Evolutionary conservation across 2,329 filamentous ascomycete genomes (phyloP), one percentile per base, ranked within the genome.

Genomic region (Trichophaea hybrida): DNA sequence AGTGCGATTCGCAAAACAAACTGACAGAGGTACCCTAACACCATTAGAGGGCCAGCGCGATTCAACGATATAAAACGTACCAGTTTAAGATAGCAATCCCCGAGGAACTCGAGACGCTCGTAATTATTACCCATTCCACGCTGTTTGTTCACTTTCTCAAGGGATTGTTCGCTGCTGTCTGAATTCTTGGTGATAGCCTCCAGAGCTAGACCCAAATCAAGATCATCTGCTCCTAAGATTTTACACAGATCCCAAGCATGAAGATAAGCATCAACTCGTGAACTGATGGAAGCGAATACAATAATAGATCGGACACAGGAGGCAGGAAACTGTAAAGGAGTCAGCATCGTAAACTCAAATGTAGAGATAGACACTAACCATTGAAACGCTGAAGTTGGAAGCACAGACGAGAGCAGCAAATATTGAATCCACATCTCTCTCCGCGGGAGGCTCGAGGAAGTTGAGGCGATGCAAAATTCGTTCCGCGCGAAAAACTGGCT

Each of bases 31-130:
- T 96, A 8, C 87, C 88, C 64, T 66, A 46, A 40, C 13, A 24
- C 24, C 3, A 24, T 24, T 24, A 24, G 24, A 24, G 24, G 24
- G 24, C 24, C 24, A 1, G 24, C 24, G 24, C 24, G 1, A 24
- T 24, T 24, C 24, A 24, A 24, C 3, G 24, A 24, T 24, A 3
- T 24, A 24, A 24, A 24, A 24, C 24, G 24, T 24, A 24, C 68
- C 83, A 96, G 91, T 73, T 98, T 98, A 61, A 98, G 77, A 68
- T 96, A 95, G 37, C 85, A 86, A 70, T 98, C 93, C 0, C 93
- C 93, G 1, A 97, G 77, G 61, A 96, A 94, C 69, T 98, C 93
- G 0, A 97, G 77, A 10, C 93, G 81, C 71, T 98, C 93, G 68
- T 98, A 98, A 67, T 97, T 97, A 43, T 84, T 84, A 1, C 89